phyloP scores from a whole-genome alignment of 2,329 filamentous ascomycete species.

The Calonectria montana region DNA sequence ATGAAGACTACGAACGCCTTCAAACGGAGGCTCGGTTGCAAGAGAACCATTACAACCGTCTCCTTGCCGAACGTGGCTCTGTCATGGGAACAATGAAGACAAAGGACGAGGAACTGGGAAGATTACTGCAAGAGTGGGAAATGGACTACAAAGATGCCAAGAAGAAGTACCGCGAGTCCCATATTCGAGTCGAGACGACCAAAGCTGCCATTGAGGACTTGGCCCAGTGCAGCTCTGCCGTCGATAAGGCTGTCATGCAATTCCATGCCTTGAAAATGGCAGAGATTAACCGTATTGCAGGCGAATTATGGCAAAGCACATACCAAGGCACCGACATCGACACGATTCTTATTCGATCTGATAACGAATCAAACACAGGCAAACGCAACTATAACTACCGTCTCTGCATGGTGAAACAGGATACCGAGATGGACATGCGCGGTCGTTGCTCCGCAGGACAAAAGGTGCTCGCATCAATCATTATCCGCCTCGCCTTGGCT shows the following conservation, averaged over 20 bases:
- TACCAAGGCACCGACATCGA: conserved; percentile 98
- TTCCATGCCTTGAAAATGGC: conserved; percentile 98
- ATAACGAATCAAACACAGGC: conserved; percentile 79
- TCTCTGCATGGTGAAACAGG: conserved; percentile 96
- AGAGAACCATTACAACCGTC: conserved; percentile 74
- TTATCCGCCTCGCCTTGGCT: conserved; percentile 94
- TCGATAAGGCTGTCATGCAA: conserved; percentile 97
- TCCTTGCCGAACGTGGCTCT: conserved; percentile 78
- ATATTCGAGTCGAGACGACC: conserved; percentile 91
- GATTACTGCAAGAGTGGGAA: conserved; percentile 83
- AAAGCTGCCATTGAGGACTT: conserved; percentile 94
- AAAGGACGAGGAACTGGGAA: conserved; percentile 83
- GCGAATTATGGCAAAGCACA: conserved; percentile 96
- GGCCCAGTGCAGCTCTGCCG: conserved; percentile 80
- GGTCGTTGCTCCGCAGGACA: conserved; percentile 96
- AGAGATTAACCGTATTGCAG: conserved; percentile 94
- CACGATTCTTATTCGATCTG: conserved; percentile 93
- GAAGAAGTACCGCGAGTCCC: conserved; percentile 83
- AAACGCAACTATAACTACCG: conserved; percentile 96
- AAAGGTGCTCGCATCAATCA: conserved; percentile 95
- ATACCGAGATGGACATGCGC: conserved; percentile 99
- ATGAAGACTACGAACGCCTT: conserved; percentile 83
- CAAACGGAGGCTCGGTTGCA: conserved; percentile 74
- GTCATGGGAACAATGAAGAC: conserved; percentile 83
- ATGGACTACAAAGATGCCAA: conserved; percentile 88